Conservation (phyloP, 129 eudicot genomes). For the Cynara cardunculus region DNA sequence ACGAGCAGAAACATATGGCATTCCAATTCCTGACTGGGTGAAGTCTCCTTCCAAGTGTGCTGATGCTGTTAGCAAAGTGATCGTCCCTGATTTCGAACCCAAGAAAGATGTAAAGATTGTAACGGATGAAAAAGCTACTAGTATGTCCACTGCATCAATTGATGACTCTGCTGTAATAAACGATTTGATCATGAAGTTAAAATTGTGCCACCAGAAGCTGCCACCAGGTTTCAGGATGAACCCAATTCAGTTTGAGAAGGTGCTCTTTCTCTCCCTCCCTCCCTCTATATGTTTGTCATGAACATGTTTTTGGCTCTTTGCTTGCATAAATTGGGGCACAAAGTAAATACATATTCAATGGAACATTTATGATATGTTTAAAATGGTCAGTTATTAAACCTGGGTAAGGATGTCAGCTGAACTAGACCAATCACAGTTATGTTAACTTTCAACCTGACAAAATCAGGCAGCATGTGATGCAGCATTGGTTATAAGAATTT, state of each 20-base stretch:
- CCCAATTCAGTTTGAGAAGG: slow-evolving; percentile 97
- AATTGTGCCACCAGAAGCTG: slow-evolving; percentile 46
- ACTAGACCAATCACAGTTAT: background rate
- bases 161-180: slow-evolving; percentile 79
- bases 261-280: slow-evolving; percentile 10
- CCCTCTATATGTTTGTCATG: background rate
- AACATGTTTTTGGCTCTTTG: background rate
- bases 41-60: slow-evolving; percentile 51
- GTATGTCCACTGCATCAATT: slow-evolving; percentile 61
- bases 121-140: slow-evolving; percentile 87
- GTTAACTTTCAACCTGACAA: too few relatives aligned
- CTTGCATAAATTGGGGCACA: background rate
- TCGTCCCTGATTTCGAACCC: slow-evolving; percentile 81
- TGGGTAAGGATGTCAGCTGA: background rate
- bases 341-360: background rate
- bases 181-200: slow-evolving; percentile 54
- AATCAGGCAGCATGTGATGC: too few relatives aligned
- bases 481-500: too few relatives aligned
- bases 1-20: slow-evolving; percentile 89
- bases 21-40: slow-evolving; percentile 81
- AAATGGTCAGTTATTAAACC: background rate
- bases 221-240: slow-evolving; percentile 75
- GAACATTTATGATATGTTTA: too few relatives aligned
- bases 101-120: slow-evolving; percentile 74
- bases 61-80: slow-evolving; percentile 64